Evolutionary conservation across 139 green algal genomes (phyloP).

Genomic region (Auxenochlorella protothecoides): DNA sequence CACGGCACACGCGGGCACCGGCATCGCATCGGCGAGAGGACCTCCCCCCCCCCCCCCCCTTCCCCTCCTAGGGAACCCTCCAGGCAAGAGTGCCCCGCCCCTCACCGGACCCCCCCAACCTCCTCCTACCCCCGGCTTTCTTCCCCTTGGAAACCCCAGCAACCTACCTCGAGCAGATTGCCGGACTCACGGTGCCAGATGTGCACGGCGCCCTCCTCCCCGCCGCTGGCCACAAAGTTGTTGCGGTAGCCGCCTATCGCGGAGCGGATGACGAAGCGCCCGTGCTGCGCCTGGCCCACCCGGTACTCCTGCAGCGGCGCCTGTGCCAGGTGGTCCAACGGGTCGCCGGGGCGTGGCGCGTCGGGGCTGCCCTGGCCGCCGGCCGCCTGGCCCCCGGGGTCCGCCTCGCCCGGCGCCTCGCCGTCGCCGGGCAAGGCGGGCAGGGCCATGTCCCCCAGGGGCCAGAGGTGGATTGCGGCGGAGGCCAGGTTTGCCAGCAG

Average conservation of each 20-base stretch:
- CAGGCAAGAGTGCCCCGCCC: too few species aligned
- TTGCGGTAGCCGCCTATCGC: slow-evolving; percentile 53
- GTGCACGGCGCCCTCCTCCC: slow-evolving; percentile 64
- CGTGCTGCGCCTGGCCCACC: slow-evolving; percentile 1
- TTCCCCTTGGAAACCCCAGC: too few species aligned
- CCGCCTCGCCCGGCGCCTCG: background rate
- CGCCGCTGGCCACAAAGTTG: slow-evolving; percentile 69
- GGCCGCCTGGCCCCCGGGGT: background rate
- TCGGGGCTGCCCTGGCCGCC: background rate
- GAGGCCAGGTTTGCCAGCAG: slow-evolving; percentile 41
- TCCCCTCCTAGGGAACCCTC: too few species aligned
- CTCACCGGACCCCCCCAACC: too few species aligned
- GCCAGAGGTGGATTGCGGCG: slow-evolving; percentile 22
- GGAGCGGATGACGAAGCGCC: slow-evolving; percentile 75
- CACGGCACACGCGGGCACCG: too few species aligned
- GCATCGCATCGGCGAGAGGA: too few species aligned
- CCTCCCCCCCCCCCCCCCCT: background rate
- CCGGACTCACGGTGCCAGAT: slow-evolving; percentile 68
- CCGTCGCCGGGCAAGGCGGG: background rate
- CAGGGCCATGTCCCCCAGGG: slow-evolving; percentile 6
- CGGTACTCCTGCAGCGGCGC: slow-evolving; percentile 7
- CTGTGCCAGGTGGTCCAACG: slow-evolving; percentile 2
- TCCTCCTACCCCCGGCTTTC: too few species aligned
- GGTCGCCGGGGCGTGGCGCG: background rate
- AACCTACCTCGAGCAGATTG: slow-evolving; percentile 38